A percentile compares a stretch with the other conserved stretches of the same genome.
phyloP scores from a whole-genome alignment of 2,329 filamentous ascomycete genomes.

The Alternaria postmessia region DNA sequence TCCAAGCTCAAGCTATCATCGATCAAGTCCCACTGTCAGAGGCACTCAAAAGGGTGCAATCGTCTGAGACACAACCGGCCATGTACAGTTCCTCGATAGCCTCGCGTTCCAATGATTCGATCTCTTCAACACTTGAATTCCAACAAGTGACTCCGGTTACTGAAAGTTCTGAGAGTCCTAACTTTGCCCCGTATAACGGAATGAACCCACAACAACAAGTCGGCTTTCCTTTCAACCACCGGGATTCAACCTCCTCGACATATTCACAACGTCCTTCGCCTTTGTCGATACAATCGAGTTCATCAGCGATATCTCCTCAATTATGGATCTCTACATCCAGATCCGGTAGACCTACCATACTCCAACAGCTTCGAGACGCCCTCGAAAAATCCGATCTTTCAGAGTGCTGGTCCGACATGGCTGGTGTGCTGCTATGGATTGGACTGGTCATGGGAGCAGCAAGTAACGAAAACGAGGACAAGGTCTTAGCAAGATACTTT shows the following conservation, averaged over 20 bases:
- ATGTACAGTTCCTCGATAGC: slow-evolving; percentile 16
- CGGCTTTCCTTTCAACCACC: slow-evolving; percentile 16
- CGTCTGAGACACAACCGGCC: background rate
- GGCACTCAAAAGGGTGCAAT: slow-evolving; percentile 27
- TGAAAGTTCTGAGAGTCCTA: slow-evolving; percentile 22
- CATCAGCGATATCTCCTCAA: slow-evolving; percentile 5
- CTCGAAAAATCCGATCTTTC: slow-evolving; percentile 44
- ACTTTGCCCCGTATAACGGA: slow-evolving; percentile 19
- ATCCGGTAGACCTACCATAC: slow-evolving; percentile 22
- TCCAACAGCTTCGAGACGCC: slow-evolving; percentile 31
- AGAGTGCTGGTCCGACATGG: slow-evolving; percentile 48
- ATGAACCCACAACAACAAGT: background rate
- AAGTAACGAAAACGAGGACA: slow-evolving; percentile 31
- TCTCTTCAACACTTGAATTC: slow-evolving; percentile 24
- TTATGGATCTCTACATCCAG: slow-evolving; percentile 4
- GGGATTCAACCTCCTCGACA: slow-evolving; percentile 17
- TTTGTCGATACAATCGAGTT: slow-evolving; percentile 19
- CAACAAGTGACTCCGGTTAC: slow-evolving; percentile 33
- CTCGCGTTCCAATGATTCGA: slow-evolving; percentile 25
- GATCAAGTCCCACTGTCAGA: slow-evolving; percentile 37
- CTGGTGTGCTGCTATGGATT: slow-evolving; percentile 51
- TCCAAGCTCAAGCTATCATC: slow-evolving; percentile 46
- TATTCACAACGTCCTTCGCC: slow-evolving; percentile 14
- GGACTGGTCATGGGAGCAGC: slow-evolving; percentile 45
- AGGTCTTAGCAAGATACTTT: slow-evolving; percentile 40